A percentile compares a stretch with the other conserved stretches of the same genome.
phyloP scores from a whole-genome alignment of 2,329 filamentous ascomycete genomes.

The Cercospora janseana region DNA sequence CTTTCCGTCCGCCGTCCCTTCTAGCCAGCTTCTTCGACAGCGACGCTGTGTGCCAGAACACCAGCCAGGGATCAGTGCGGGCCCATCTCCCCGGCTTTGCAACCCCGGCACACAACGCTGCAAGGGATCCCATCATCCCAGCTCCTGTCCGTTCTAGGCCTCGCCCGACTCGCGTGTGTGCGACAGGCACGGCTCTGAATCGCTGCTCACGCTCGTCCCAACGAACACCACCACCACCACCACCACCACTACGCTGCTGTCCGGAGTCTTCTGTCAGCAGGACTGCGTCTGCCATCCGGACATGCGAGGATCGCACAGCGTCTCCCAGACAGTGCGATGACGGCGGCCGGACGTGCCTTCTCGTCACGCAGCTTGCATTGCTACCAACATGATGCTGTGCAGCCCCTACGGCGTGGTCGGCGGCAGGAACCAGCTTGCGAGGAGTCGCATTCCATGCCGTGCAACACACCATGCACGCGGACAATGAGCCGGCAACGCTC shows the following conservation, averaged over 20 bases:
- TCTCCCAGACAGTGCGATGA: constrained; percentile 32
- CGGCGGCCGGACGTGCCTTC: constrained; percentile 24
- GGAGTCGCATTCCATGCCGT: constrained; percentile 26
- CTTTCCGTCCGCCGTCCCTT: constrained; percentile 7
- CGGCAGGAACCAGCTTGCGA: constrained; percentile 26
- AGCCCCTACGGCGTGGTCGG: constrained; percentile 1
- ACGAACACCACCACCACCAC: neutral
- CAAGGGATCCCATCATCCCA: constrained; percentile 25
- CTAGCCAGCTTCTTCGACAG: constrained; percentile 13
- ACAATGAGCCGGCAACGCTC: constrained; percentile 17
- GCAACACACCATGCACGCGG: constrained; percentile 21
- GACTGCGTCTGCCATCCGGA: constrained; percentile 17
- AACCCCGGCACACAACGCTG: constrained; percentile 21
- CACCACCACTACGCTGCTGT: neutral
- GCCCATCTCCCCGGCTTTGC: constrained; percentile 13
- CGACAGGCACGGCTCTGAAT: neutral
- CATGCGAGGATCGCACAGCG: constrained; percentile 26
- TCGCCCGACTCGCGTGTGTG: constrained; percentile 11
- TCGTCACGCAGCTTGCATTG: constrained; percentile 32
- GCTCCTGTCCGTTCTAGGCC: constrained; percentile 22
- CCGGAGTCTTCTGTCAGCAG: neutral
- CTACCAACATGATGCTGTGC: constrained; percentile 27
- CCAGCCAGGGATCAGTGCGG: constrained; percentile 11
- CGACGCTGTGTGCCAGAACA: constrained; percentile 3
- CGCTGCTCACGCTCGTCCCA: neutral